Evolutionary conservation across 169 alveolate genomes (phyloP).

Genomic region (Sarcocystis neurona): DNA sequence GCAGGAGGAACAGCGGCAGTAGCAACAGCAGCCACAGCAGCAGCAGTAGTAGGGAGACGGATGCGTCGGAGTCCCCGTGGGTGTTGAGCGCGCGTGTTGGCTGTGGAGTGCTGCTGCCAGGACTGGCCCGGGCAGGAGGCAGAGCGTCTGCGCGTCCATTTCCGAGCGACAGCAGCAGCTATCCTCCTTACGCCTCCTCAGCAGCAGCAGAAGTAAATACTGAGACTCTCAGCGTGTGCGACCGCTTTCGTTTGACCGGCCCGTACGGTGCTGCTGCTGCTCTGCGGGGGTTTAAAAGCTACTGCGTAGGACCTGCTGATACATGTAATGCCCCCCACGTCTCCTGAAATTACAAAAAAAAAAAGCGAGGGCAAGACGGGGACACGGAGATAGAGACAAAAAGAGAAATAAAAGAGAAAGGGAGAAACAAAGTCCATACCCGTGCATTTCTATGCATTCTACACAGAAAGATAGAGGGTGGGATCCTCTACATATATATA

Average conservation of each 20-base stretch:
- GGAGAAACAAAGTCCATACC: too few relatives aligned
- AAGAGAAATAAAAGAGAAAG: too few relatives aligned
- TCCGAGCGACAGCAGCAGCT: too few relatives aligned
- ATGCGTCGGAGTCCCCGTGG: slow-evolving; percentile 1
- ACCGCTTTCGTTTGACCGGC: slow-evolving; percentile 25
- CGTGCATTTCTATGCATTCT: too few relatives aligned
- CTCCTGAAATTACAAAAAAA: too few relatives aligned
- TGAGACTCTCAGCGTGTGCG: not conserved
- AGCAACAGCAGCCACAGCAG: too few relatives aligned
- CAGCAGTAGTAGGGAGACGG: slow-evolving; percentile 2
- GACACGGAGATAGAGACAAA: too few relatives aligned
- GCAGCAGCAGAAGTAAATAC: not conserved
- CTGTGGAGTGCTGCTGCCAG: slow-evolving; percentile 18
- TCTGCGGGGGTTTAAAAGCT: slow-evolving; percentile 42
- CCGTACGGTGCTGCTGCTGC: slow-evolving; percentile 34
- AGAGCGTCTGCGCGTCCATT: too few relatives aligned
- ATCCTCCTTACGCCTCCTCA: too few relatives aligned
- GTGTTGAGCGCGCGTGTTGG: slow-evolving; percentile 35
- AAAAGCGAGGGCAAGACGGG: too few relatives aligned
- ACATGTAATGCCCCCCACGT: not conserved
- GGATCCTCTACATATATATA: too few relatives aligned
- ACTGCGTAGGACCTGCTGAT: slow-evolving; percentile 43
- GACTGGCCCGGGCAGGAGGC: not conserved
- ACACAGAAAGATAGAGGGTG: too few relatives aligned
- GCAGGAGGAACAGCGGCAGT: slow-evolving; percentile 24